Evolutionary conservation across 371 early-diverging fungal genomes (phyloP), one percentile per base, ranked within the genome.

Genomic region (Mycotypha africana): DNA sequence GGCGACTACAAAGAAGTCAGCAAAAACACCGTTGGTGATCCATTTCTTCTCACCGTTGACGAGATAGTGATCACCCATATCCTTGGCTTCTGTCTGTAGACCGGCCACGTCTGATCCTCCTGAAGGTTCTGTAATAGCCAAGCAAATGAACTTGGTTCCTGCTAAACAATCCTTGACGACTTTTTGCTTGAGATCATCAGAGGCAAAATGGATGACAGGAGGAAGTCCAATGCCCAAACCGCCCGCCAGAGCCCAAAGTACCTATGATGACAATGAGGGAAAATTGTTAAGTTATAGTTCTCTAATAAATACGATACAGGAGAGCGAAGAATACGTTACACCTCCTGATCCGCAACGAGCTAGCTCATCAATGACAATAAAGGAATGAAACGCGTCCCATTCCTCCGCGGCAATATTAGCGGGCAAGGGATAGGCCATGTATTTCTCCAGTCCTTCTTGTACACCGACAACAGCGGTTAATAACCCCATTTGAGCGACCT

Each of bases 91-190:
- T 12, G 81, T 79, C 15, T 62, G 59, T 24, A 93, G 67, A 55
- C 81, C 84, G 24, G 93, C 93, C 0, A 93, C 93, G 69, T 93
- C 93, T 0, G 81, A 81, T 5, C 85, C 85, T 28, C 79, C 85
- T 23, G 63, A 57, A 19, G 85, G 85, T 42, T 85, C 85, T 4
- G 85, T 85, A 40, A 85, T 81, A 9, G 70, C 67, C 46, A 86
- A 51, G 52, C 85, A 85, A 28, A 85, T 86, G 46, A 65, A 62
- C 64, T 86, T 85, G 17, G 58, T 53, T 37, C 89, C 89, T 9
- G 56, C 38, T 12, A 86, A 50, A 41, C 79, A 74, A 9, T 69
- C 81, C 14, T 52, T 59, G 3, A 83, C 72, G 6, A 86, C 76
- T 38, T 74, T 74, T 7, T 80, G 53, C 59, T 83, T 78, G 21